phyloP scores from a whole-genome alignment of 176 grass and related monocot species.

The Eleusine coracana region DNA sequence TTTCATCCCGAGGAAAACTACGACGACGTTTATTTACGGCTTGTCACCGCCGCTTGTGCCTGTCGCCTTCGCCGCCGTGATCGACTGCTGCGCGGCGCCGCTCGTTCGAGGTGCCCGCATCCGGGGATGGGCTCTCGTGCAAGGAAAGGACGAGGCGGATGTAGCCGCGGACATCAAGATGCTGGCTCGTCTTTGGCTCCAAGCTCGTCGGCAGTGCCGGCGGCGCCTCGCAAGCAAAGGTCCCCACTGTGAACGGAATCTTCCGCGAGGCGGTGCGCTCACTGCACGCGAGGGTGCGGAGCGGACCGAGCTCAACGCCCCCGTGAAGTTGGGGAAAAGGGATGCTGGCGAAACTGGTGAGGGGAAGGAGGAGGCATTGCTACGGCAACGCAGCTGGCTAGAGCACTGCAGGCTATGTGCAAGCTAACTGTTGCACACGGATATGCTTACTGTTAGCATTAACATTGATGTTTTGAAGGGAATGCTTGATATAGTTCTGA shows the following conservation, averaged over 20 bases:
- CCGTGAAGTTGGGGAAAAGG: conserved; percentile 69
- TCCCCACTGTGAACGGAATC: conserved; percentile 63
- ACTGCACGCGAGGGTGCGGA: conserved; percentile 68
- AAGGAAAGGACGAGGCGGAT: conserved; percentile 88
- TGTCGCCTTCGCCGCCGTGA: conserved; percentile 58
- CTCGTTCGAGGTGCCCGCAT: conserved; percentile 75
- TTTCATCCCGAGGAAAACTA: too few relatives aligned
- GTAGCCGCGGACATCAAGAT: conserved; percentile 77
- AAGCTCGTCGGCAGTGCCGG: conserved; percentile 60
- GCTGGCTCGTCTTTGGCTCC: conserved; percentile 81
- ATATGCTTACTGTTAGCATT: conserved; percentile 40
- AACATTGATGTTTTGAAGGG: conserved; percentile 45
- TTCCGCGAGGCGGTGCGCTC: conserved; percentile 76
- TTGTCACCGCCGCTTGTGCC: too few relatives aligned
- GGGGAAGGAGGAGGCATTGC: conserved; percentile 66
- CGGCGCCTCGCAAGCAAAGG: conserved; percentile 40
- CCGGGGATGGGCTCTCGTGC: conserved; percentile 85
- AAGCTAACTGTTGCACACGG: conserved; percentile 58
- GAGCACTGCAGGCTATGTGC: conserved; percentile 61
- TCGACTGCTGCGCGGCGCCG: conserved; percentile 81
- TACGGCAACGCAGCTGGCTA: conserved; percentile 60
- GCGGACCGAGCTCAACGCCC: conserved; percentile 82
- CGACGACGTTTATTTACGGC: too few relatives aligned
- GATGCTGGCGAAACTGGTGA: conserved; percentile 42
- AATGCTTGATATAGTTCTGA: conserved; percentile 45